These are phyloP conservation scores for Starmerella floricola DNA, from an alignment of 805 yeast species.

Conservation along the genomic window DNA sequence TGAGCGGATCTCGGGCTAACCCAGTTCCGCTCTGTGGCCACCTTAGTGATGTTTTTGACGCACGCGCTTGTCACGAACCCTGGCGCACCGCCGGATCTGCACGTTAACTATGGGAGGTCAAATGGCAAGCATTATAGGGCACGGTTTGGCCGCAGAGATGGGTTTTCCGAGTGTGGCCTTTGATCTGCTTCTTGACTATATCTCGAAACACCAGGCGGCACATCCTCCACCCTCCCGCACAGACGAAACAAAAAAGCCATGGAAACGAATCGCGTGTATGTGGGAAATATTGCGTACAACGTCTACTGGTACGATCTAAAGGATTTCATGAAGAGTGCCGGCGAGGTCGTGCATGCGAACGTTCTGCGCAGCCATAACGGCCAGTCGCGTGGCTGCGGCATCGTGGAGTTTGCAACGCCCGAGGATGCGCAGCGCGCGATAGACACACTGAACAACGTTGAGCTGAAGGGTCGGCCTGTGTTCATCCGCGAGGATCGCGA, in stretches of 20 bases:
- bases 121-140: neutral
- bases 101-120: neutral
- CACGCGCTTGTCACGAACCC: neutral
- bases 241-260: neutral
- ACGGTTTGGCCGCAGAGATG: neutral
- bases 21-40: too few relatives aligned
- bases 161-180: neutral
- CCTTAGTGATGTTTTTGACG: too few relatives aligned
- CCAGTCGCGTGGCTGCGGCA: conserved; percentile 76
- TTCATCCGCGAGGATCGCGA: conserved; percentile 88
- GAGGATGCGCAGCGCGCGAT: conserved; percentile 68
- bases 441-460: conserved; percentile 53
- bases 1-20: too few relatives aligned
- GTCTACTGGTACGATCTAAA: conserved; percentile 41
- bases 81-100: neutral
- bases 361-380: conserved; percentile 55
- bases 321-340: conserved; percentile 68
- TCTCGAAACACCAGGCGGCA: neutral
- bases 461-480: conserved; percentile 60
- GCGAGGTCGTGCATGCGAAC: conserved; percentile 69
- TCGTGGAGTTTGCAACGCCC: conserved; percentile 52
- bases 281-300: conserved; percentile 33
- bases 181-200: neutral
- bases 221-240: neutral
- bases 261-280: conserved; percentile 32